Evolutionary conservation across 208 protist genomes (phyloP).

Genomic region (Phytomonas sp.): DNA sequence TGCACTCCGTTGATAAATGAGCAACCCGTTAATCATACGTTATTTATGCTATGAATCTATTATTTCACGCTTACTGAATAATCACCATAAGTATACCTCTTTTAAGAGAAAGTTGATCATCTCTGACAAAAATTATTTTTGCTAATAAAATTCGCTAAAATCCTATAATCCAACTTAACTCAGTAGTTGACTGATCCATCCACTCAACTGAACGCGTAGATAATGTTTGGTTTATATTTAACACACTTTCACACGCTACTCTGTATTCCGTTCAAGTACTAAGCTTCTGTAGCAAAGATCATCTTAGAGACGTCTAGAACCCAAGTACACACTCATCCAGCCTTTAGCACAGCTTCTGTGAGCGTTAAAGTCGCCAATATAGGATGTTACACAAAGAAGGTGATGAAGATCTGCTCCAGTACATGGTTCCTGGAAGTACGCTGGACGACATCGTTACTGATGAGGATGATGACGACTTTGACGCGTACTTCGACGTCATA

Average conservation of each 20-base stretch:
- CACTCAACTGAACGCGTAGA: not conserved
- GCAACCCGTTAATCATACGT: not conserved
- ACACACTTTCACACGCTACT: not conserved
- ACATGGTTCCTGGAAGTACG: constrained; percentile 79
- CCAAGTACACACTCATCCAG: not conserved
- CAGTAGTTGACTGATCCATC: not conserved
- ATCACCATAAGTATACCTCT: not conserved
- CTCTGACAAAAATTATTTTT: not conserved
- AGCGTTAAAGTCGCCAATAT: not conserved
- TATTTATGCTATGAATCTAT: not conserved
- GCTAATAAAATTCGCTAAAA: not conserved
- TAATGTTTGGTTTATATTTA: not conserved
- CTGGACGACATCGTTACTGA: constrained; percentile 52
- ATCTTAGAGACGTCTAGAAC: too few species aligned
- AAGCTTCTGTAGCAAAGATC: not conserved
- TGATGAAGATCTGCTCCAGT: constrained; percentile 47
- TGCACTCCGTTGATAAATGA: not conserved
- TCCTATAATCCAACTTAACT: not conserved
- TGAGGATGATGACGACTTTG: constrained; percentile 46
- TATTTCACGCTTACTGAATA: not conserved
- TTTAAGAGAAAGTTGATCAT: not conserved
- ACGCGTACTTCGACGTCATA: constrained; percentile 36
- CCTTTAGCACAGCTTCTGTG: not conserved
- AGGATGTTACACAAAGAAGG: constrained; percentile 3
- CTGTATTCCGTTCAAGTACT: not conserved